Base-by-base conservation (phyloP, 768 basidiomycete genomes). In the Suillus spraguei region DNA sequence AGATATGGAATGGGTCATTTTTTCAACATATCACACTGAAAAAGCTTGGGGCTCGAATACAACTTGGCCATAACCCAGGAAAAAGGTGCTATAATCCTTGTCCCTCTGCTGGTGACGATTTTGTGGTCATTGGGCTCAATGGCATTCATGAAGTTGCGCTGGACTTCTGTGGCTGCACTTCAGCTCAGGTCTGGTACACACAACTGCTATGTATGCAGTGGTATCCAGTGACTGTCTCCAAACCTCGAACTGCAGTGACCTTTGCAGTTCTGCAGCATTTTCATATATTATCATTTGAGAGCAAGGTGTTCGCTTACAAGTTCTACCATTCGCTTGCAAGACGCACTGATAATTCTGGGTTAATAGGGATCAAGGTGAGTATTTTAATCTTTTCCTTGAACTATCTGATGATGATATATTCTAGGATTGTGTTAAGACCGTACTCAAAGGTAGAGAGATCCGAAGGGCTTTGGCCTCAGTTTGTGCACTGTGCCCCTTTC, bases 311-410 rank as follows among this genome's bases (percentile, higher is more conserved):
- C n/a, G n/a, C n/a, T n/a, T n/a, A n/a, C n/a, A n/a, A n/a, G n/a
- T n/a, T n/a, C 63, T 80, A 78, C 53, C 63, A 63, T 1, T 44
- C 69, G 0, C 58, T 80, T 2, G 65, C 53, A 2, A 63, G 70
- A 5, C 35, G 59, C 16, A 76, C 74, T 0, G 72, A 79, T 52
- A 80, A 79, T 59, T 74, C 70, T 10, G 74, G 75, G 1, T 62
- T 68, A 0, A 24, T 28, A n/a, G n/a, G 14, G 5, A 59, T 59
- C 14, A 61, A 61, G 33, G 70, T 72, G 55, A 10, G 44, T 44
- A 44, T 44, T 44, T 44, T 9, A 20, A 4, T 44, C 20, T n/a
- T 4, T n/a, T n/a, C 1, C 22, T 11, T 10, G 28, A 41, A 33
- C 6, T 46, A 17, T 44, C 44, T 44, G 4, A 44, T 44, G 7